Evolutionary conservation across 2,329 filamentous ascomycete genomes (phyloP), one percentile per base, ranked within the genome.

Genomic region (Purpureocillium lavendulum): DNA sequence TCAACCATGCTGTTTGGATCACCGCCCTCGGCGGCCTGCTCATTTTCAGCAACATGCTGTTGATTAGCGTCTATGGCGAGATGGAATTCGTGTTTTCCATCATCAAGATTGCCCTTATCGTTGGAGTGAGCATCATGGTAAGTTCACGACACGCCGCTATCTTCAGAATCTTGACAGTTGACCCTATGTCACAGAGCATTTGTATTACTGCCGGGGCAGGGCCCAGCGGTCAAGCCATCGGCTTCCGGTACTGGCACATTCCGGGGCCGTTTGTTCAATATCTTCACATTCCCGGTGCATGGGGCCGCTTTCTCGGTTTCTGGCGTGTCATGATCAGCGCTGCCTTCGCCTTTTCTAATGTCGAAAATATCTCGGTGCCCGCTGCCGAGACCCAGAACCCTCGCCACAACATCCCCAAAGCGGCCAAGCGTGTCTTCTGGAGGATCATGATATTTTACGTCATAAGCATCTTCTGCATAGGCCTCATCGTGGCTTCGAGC

Each of bases 111-210:
- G 50, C 61, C 11, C 74, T 77, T 34, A 71, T 73, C 50, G 61
- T 72, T 9, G 79, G 77, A 5, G 82, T 83, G 55, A 82, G 83
- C 54, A 69, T 84, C 47, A 60, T 82, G 18, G 77, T 73, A 10
- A 5, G 21, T 26, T 26, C 6, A 10, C 21, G n/a, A n/a, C n/a
- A n/a, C n/a, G n/a, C n/a, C n/a, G n/a, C n/a, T n/a, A n/a, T n/a
- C n/a, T n/a, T n/a, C n/a, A n/a, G n/a, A n/a, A n/a, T n/a, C n/a
- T n/a, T n/a, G n/a, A n/a, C n/a, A n/a, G n/a, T n/a, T n/a, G n/a
- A n/a, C n/a, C n/a, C n/a, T n/a, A n/a, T n/a, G n/a, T n/a, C n/a
- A n/a, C 29, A 44, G 42, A 30, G 31, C 16, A 33, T 45, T 11
- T 45, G 42, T 21, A 45, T 45, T 16, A 45, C 40, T 11, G 34